Base-by-base conservation (phyloP, 1,284 basidiomycete genomes). In the Jaminaea rosea region DNA sequence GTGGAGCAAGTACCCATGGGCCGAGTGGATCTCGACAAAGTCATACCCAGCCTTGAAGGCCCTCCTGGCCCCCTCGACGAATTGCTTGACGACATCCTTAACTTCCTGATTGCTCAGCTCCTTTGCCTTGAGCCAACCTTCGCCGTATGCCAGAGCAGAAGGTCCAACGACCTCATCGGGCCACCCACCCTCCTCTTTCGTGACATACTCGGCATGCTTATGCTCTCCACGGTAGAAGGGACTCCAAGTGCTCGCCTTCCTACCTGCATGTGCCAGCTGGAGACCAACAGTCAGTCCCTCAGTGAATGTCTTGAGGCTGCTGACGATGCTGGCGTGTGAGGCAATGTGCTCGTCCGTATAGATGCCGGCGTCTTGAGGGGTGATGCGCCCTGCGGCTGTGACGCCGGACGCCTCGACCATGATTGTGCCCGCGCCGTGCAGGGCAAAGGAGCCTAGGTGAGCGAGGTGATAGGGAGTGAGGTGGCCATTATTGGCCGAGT, bases 231-330 rank as follows among this genome's bases (percentile, higher is more conserved):
- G 55, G 79, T 67, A 24, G 58, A 55, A 53, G 55, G 77, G n/a
- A 75, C 72, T 48, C 63, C 62, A 56, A 61, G 58, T 53, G 24
- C 81, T 82, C 0, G 84, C 83, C 72, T 88, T 87, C 31, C 86
- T 77, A 0, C 86, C 86, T 0, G 85, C 85, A 70, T 88, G 88
- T 0, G 81, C 82, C 13, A 92, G 79, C 73, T 92, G 88, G 46
- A 92, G 81, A 7, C 82, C 88, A 19, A 89, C 82, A 9, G 44
- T 82, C 77, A 48, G 80, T 79, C 60, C 87, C 82, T 1, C 82
- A 79, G 70, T 53, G 41, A 73, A 59, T 24, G 58, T 55, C 52
- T 89, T 86, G 21, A 84, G 82, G 53, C 86, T 87, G 37, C 84
- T 80, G 57, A 87, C 83, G 55, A 91, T 80, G 29, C 82, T 78